Evolutionary conservation across 2,329 filamentous ascomycete species (phyloP).

Genomic region (Diaporthe citriasiana): DNA sequence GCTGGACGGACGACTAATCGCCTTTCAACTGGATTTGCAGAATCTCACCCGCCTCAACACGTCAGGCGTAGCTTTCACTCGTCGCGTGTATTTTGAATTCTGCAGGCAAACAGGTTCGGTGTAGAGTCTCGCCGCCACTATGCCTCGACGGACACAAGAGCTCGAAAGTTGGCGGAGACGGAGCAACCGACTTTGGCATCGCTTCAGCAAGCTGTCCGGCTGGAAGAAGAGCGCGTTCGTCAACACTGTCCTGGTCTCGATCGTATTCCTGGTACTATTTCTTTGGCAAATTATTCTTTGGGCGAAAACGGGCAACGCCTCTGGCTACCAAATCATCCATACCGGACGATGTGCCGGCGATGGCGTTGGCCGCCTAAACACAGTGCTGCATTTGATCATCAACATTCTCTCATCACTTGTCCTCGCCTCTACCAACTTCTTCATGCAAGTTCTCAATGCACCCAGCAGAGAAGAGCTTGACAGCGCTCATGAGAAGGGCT

Average conservation of each 20-base stretch:
- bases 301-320: not conserved
- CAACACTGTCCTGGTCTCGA: not conserved
- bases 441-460: slow-evolving; percentile 65
- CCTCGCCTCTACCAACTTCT: slow-evolving; percentile 63
- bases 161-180: too few species aligned
- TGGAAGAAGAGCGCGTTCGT: not conserved
- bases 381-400: slow-evolving; percentile 59
- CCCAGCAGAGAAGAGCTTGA: slow-evolving; percentile 65
- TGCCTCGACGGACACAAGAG: not conserved
- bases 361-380: slow-evolving; percentile 40
- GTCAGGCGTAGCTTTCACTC: not conserved
- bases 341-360: not conserved
- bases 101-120: not conserved
- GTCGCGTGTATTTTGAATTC: not conserved
- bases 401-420: slow-evolving; percentile 62
- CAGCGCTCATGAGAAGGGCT: slow-evolving; percentile 59
- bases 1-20: not conserved
- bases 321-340: not conserved
- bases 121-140: rapidly evolving
- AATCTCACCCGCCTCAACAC: not conserved
- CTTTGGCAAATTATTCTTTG: not conserved
- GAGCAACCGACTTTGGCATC: not conserved
- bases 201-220: not conserved
- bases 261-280: not conserved
- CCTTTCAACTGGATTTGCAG: not conserved